Evolutionary conservation across 2,329 filamentous ascomycete species (phyloP), one percentile per base, ranked within the genome.

Genomic region (Sporothrix protearum): DNA sequence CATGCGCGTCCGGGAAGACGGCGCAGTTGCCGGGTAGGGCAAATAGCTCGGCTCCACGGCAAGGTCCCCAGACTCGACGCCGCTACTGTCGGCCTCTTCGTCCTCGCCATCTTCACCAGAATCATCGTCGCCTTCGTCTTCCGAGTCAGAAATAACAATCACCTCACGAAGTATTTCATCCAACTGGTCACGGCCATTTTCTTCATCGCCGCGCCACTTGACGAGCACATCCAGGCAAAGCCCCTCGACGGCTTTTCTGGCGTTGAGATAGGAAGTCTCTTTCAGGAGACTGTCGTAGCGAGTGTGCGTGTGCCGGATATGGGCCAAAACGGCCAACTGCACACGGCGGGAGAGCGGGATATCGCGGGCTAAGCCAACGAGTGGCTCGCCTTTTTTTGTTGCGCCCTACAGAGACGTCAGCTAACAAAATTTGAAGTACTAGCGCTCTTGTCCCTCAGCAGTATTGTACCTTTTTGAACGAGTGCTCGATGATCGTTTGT

Each of bases 171-270:
- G 81, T 71, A 91, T 89, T 77, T 91, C 88, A 72, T 91, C 88
- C 19, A 91, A 83, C 77, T 90, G 87, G 76, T 91, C 88, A 66
- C 88, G 86, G 33, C 89, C 89, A 22, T 86, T 90, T 78, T 91
- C 89, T 78, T 91, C 89, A 75, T 91, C 89, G 71, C 89, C 89
- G 81, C 89, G 88, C 89, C 89, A 91, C 85, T 90, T 90, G 82
- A 90, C 86, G 78, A 91, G 85, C 69, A 88, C 82, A 75, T 90
- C 88, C 61, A 91, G 81, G 74, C 89, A 91, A 16, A 88, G 80
- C 42, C 83, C 79, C 75, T 90, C 87, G 59, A 90, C 88, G 53
- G 84, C 84, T 79, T 85, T 89, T 73, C 89, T 83, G 69, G 88
- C 88, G 76, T 87, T 87, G 68, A 82, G 80, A 83, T 87, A 90